Percentiles rank a stretch among this genome's conserved stretches.
phyloP scores from a whole-genome alignment of 2,329 filamentous ascomycete genomes.

The Davidsoniella australis region DNA sequence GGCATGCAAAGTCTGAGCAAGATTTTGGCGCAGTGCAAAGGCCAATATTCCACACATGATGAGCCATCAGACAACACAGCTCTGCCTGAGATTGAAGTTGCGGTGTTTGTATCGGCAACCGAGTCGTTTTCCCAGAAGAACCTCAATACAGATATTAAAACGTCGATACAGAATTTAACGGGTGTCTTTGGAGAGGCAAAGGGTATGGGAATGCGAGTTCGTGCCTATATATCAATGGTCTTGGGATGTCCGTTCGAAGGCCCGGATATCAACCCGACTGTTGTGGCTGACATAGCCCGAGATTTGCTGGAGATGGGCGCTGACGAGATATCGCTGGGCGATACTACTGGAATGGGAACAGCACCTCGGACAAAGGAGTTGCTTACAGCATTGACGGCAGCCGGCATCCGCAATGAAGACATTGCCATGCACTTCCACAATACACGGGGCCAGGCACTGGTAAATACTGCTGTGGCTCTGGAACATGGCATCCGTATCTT shows the following conservation, averaged over 20 bases:
- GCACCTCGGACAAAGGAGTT: constrained; percentile 50
- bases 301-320: constrained; percentile 70
- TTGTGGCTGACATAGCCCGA: constrained; percentile 48
- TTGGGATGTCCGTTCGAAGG: constrained; percentile 65
- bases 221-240: constrained; percentile 67
- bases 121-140: constrained; percentile 69
- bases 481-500: constrained; percentile 65
- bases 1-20: constrained; percentile 47
- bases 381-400: constrained; percentile 45
- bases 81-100: constrained; percentile 46
- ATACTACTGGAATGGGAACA: constrained; percentile 83
- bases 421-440: constrained; percentile 80
- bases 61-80: constrained; percentile 24
- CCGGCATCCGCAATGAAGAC: constrained; percentile 51
- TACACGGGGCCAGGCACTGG: constrained; percentile 72
- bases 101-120: constrained; percentile 68
- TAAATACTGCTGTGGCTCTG: constrained; percentile 62
- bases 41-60: constrained; percentile 33
- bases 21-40: constrained; percentile 34
- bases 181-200: constrained; percentile 55
- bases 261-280: constrained; percentile 43
- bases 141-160: constrained; percentile 62
- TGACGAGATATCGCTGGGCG: constrained; percentile 77
- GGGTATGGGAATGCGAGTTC: constrained; percentile 45
- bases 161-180: constrained; percentile 52